Evolutionary conservation across 371 early-diverging fungal species (phyloP), one percentile per base, ranked within the genome.

Genomic region (Mucor indicus): DNA sequence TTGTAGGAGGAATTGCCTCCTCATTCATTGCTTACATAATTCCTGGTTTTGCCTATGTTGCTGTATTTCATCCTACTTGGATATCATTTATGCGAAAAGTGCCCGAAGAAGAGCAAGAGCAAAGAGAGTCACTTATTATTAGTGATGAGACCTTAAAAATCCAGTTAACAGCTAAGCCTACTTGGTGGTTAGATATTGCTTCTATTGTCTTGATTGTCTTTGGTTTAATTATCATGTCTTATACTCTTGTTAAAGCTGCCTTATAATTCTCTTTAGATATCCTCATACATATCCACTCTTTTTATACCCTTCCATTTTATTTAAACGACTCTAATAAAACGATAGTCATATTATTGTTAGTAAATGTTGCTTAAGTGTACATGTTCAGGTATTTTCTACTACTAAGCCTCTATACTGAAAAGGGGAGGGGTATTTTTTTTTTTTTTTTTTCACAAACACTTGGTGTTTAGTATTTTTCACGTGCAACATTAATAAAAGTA

Each of bases 11-110:
- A 6, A 41, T 83, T 37, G 75, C 79, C 9, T 72, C 77, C 12
- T 74, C 81, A 0, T 79, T 64, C 43, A 42, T 83, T 35, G 83
- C 83, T 1, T 83, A 80, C 23, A 75, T 80, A 29, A 67, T 80
- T 17, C 83, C 83, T 0, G 75, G 72, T 0, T 39, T 61, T 20
- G 62, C 74, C 13, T 81, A 78, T 50, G 55, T 79, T 20, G 56
- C 67, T 11, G 50, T 59, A 9, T 59, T 59, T 24, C 60, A 59
- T 54, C 60, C 60, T 32, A 35, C 27, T 11, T 59, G 60, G 60
- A 9, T 59, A 3, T 29, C 11, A 19, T 12, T 32, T 4, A 15
- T 42, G 10, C n/a, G 12, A 10, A 48, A 22, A 40, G 30, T 12
- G 6, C 30, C 30, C 12, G 8, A 6, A 29, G n/a, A 33, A 9